Conservation (phyloP, 352 stramenopile species). For the Globisporangium canariense region DNA sequence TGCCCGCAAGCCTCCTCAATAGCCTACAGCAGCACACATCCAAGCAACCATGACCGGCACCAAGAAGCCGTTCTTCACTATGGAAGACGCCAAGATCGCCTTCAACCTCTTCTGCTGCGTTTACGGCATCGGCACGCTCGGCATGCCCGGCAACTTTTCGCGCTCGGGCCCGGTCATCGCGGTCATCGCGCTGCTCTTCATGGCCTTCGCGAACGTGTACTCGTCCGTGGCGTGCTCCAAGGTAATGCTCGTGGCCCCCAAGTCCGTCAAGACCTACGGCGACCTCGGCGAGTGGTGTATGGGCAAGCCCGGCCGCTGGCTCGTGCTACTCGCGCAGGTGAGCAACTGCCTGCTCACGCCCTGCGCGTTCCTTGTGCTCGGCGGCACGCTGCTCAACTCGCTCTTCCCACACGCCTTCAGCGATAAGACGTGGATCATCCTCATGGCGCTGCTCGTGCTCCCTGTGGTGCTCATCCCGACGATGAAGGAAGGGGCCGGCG, state of each 20-base stretch:
- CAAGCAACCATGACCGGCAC: neutral
- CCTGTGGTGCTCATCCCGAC: conserved; percentile 26
- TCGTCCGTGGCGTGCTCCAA: conserved; percentile 25
- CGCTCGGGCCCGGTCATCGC: conserved; percentile 21
- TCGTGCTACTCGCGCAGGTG: conserved; percentile 20
- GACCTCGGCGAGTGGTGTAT: conserved; percentile 34
- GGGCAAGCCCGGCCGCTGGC: conserved; percentile 21
- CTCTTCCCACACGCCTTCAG: conserved; percentile 20
- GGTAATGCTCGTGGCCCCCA: conserved; percentile 22
- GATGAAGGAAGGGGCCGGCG: conserved; percentile 26
- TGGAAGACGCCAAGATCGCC: conserved; percentile 28
- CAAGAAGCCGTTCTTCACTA: conserved; percentile 19
- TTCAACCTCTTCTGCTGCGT: conserved; percentile 22
- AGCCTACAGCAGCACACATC: no score
- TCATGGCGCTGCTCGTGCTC: conserved; percentile 24
- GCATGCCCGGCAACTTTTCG: conserved; percentile 28
- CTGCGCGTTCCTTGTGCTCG: conserved; percentile 25
- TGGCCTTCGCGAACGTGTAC: conserved; percentile 25
- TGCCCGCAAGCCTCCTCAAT: no score
- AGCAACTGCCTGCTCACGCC: conserved; percentile 16
- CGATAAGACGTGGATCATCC: conserved; percentile 24
- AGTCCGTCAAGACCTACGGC: conserved; percentile 24
- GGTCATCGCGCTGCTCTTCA: conserved; percentile 25
- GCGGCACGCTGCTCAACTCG: conserved; percentile 18
- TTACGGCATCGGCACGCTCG: conserved; percentile 30